Conservation (phyloP, 352 stramenopile genomes). For the Bremia lactucae region DNA sequence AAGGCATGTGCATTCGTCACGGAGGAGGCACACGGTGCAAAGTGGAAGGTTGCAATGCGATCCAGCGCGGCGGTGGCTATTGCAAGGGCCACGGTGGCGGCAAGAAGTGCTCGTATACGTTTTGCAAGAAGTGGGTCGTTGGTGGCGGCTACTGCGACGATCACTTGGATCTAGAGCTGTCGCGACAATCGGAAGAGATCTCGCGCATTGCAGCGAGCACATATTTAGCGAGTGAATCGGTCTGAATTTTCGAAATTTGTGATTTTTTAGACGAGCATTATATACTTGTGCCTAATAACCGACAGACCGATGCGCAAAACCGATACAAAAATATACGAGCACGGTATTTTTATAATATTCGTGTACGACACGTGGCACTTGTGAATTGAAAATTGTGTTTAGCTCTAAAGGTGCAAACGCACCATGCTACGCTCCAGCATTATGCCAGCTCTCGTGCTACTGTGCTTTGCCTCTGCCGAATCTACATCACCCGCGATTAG, state of each 20-base stretch:
- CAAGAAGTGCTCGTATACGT: constrained; percentile 59
- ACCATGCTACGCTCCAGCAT: too few relatives aligned
- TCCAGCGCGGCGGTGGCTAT: constrained; percentile 70
- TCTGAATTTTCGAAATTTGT: too few relatives aligned
- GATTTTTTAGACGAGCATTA: too few relatives aligned
- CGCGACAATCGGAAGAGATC: constrained; percentile 44
- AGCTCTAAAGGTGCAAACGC: too few relatives aligned
- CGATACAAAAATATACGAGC: too few relatives aligned
- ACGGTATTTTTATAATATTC: too few relatives aligned
- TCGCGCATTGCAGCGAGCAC: constrained; percentile 39
- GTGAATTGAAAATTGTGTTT: too few relatives aligned
- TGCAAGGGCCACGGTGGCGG: constrained; percentile 79
- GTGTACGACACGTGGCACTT: too few relatives aligned
- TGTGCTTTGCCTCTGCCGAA: neutral
- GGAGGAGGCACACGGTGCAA: constrained; percentile 70
- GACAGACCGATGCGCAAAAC: too few relatives aligned
- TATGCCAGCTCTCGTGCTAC: too few relatives aligned
- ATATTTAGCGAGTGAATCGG: constrained; percentile 64
- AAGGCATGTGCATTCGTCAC: constrained; percentile 75
- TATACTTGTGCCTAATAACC: too few relatives aligned
- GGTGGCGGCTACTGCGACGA: constrained; percentile 63
- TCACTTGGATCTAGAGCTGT: constrained; percentile 54
- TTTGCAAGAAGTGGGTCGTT: constrained; percentile 75
- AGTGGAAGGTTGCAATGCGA: constrained; percentile 43
- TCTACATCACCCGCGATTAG: constrained; percentile 8